Base-by-base conservation (phyloP, 2,329 filamentous ascomycete species). In the Botrytis deweyae region DNA sequence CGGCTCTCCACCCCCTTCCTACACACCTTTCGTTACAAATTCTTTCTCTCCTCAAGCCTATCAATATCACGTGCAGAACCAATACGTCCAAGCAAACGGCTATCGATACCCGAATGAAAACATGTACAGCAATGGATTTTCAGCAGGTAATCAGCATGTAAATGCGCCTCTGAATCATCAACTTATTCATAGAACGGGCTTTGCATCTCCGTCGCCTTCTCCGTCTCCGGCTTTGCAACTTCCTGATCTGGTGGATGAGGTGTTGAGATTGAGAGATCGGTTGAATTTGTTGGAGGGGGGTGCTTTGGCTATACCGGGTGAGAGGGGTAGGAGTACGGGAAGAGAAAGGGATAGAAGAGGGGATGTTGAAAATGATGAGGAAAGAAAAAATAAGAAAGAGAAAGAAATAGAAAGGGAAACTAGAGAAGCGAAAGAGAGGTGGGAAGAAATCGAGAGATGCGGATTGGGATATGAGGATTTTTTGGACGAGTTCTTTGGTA, bases 91-190 rank as follows among this genome's bases (percentile, higher is more conserved):
- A n/a, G 6, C 52, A 29, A 40, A 44, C n/a, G 14, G 25, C 8
- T 42, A 55, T 10, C 16, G 22, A 49, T 20, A 36, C 10, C 10
- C n/a, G 22, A 29, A 44, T 33, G n/a, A 83, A 33, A 36, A 66
- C 33, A 25, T 44, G 46, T n/a, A 40, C 18, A 25, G 22, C 36
- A 8, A 4, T 33, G 12, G 36, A 7, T 40, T 38, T 62, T 3
- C 20, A 40, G 36, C 3, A 1, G 36, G 22, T 9, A 36, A 49
- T 36, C n/a, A 29, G 14, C 33, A 9, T 52, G 7, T 20, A 18
- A 33, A 46, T 67, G 6, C 14, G 18, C 22, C 6, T 5, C 7
- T 8, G 6, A 62, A 40, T 62, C 59, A 42, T 40, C 59, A 42
- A 25, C 0, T 36, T 36, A 7, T 44, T 8, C 22, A 52, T 25